Evolutionary conservation across 345 rosid species (phyloP).

Genomic region (Iberis pinnata): DNA sequence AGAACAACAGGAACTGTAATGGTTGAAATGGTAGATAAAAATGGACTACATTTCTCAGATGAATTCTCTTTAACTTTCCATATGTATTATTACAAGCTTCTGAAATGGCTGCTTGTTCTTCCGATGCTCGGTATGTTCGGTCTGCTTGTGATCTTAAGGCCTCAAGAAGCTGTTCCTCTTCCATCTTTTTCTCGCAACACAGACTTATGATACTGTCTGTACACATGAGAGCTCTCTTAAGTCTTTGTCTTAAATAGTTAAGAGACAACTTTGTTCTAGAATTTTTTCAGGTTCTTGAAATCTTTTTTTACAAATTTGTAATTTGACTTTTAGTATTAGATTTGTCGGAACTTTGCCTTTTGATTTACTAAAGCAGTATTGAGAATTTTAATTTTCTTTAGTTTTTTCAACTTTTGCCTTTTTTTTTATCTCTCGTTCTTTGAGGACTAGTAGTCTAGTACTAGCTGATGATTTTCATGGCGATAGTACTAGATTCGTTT

Average conservation of each 20-base stretch:
- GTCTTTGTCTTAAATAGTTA: conserved; percentile 16
- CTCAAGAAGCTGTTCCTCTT: conserved; percentile 83
- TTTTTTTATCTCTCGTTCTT: too few species aligned
- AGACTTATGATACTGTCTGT: conserved; percentile 41
- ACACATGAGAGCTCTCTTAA: conserved; percentile 3
- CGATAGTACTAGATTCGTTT: too few species aligned
- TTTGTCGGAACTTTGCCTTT: too few species aligned
- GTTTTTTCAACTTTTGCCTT: background rate
- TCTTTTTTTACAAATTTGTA: too few species aligned
- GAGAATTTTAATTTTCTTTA: too few species aligned
- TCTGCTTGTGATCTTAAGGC: conserved; percentile 78
- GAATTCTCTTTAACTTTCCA: conserved; percentile 97
- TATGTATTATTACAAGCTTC: conserved; percentile 89
- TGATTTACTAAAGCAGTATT: too few species aligned
- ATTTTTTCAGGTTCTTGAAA: background rate
- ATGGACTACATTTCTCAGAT: conserved; percentile 84
- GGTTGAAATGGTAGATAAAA: conserved; percentile 96
- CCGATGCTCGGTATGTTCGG: conserved; percentile 98
- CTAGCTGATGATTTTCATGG: too few species aligned
- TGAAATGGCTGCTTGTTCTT: conserved; percentile 92
- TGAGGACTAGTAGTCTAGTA: too few species aligned
- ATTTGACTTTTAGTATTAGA: too few species aligned
- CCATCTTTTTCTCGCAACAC: conserved; percentile 91
- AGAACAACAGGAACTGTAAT: conserved; percentile 88
- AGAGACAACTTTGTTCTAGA: conserved; percentile 4